Base-by-base conservation (phyloP, 768 basidiomycete genomes). In the Phanerochaete sordida region DNA sequence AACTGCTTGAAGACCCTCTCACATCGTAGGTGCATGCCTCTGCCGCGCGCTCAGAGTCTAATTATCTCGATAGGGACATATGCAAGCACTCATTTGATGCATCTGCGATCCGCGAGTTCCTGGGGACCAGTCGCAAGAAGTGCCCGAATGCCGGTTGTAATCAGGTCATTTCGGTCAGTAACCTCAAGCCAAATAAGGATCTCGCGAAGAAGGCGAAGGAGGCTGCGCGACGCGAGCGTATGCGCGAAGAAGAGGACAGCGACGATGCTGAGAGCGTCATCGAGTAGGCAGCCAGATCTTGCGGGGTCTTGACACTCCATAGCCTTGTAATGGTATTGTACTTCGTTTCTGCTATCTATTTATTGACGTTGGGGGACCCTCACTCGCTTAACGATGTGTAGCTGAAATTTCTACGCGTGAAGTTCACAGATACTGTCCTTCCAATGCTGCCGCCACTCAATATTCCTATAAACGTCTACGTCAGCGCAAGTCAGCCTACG, bases 1-100 rank as follows among this genome's bases (percentile, higher is more conserved):
- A 76, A 2, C 70, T 79, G 15, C 79, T 93, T 39, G 79, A 78
- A 23, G 79, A 96, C 53, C 93, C 95, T 1, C 76, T 91, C 60
- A 93, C 89, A 3, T 93, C 91, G 95, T 95, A 69, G 57, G 89
- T 77, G 4, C 50, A 56, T 39, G 31, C 31, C n/a, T 47, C 51
- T 50, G 23, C 21, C 23, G 46, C 19, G 47, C 31, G 26, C 56
- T 21, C 26, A 48, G 5, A 19, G n/a, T 16, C 24, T 30, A n/a
- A 30, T 59, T 56, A 45, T 35, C 26, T 63, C 28, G 35, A 19
- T 67, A 94, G 91, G 35, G 70, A 72, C 43, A 68, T 83, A 30
- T 97, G 95, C 72, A 78, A 83, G 0, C 95, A 98, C 72, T 90
- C 89, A 0, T 98, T 88, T 76, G 93, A 92, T 2, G 79, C 75